phyloP scores from a whole-genome alignment of 208 protist genomes.

The Trypanosoma congolense region DNA sequence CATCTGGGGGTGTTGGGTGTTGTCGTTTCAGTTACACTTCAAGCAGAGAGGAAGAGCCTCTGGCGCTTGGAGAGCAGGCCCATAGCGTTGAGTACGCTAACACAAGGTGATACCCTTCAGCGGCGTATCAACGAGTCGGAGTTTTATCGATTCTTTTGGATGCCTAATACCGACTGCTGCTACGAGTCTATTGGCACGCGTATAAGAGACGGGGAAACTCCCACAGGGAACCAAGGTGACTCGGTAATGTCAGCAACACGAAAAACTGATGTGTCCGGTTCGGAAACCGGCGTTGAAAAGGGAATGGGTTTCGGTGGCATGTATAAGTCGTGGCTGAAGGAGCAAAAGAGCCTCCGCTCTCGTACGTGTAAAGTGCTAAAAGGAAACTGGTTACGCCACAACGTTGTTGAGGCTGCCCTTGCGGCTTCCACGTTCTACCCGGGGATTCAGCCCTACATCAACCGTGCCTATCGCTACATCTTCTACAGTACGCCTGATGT shows the following conservation, averaged over 20 bases:
- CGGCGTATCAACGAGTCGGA: slow-evolving; percentile 27
- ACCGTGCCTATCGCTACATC: slow-evolving; percentile 36
- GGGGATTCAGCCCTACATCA: slow-evolving; percentile 52
- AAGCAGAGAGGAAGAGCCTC: slow-evolving; percentile 35
- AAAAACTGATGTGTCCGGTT: no score
- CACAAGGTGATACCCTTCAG: slow-evolving; percentile 25
- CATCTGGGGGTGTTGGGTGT: slow-evolving; percentile 60
- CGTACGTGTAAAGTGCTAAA: slow-evolving; percentile 20
- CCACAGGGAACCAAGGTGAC: no score
- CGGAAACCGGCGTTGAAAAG: no score
- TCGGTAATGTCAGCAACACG: no score
- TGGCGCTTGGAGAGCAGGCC: slow-evolving; percentile 48
- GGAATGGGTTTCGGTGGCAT: not conserved
- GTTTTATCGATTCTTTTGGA: slow-evolving; percentile 80
- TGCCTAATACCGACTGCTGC: slow-evolving; percentile 69
- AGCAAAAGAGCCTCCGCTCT: slow-evolving; percentile 5
- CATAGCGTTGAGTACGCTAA: slow-evolving; percentile 33
- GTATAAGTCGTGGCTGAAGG: slow-evolving; percentile 18
- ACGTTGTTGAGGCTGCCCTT: slow-evolving; percentile 46
- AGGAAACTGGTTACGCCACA: slow-evolving; percentile 52
- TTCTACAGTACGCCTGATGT: slow-evolving; percentile 37
- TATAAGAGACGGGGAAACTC: slow-evolving; percentile 14
- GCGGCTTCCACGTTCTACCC: slow-evolving; percentile 37
- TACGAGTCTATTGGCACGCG: slow-evolving; percentile 58
- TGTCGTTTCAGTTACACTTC: slow-evolving; percentile 57